Conservation (phyloP, 2,329 filamentous ascomycete genomes). For the Lasiodiplodia sp. region DNA sequence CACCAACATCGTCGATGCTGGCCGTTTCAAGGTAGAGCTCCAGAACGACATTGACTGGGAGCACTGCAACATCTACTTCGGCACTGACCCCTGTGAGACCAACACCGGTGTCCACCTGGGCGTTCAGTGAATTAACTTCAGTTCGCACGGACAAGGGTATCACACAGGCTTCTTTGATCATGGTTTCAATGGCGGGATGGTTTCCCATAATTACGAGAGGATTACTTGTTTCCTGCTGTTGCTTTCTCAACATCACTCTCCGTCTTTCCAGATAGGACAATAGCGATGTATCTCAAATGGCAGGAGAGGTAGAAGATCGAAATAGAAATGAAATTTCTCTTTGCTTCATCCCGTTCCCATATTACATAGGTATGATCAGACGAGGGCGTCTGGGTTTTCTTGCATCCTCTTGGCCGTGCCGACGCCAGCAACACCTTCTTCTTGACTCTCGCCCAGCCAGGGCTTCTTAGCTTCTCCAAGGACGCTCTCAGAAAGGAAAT, state of each 20-base stretch:
- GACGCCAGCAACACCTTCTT: slow-evolving; percentile 77
- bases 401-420: slow-evolving; percentile 80
- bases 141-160: background rate
- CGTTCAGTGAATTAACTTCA: background rate
- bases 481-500: slow-evolving; percentile 83
- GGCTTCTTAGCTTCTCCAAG: slow-evolving; percentile 92
- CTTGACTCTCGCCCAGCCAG: slow-evolving; percentile 89
- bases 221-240: slow-evolving; percentile 9
- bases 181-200: background rate
- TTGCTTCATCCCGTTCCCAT: background rate
- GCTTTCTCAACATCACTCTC: background rate
- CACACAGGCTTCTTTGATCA: background rate
- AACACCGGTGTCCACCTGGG: slow-evolving; percentile 29
- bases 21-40: slow-evolving; percentile 53
- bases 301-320: background rate
- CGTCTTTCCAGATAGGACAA: background rate
- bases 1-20: slow-evolving; percentile 54
- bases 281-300: slow-evolving; percentile 4
- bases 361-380: slow-evolving; percentile 36
- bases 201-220: background rate
- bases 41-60: slow-evolving; percentile 54
- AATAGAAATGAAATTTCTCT: background rate
- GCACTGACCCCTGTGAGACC: slow-evolving; percentile 51
- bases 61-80: slow-evolving; percentile 53
- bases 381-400: slow-evolving; percentile 48